Base-by-base conservation (phyloP, 805 yeast genomes). In the Candida saitoana region DNA sequence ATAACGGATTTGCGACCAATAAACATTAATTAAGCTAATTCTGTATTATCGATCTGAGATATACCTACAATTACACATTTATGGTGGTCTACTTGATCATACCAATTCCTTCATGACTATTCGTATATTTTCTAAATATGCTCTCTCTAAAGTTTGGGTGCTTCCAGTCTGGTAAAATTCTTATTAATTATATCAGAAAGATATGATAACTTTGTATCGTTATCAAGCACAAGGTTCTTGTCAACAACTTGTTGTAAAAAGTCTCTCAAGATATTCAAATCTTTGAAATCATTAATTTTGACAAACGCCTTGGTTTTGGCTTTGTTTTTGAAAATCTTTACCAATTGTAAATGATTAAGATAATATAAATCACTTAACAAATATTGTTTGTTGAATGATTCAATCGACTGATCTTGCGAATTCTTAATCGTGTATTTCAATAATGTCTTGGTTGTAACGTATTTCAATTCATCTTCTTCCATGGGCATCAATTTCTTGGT, bases 371-470 rank as follows among this genome's bases (percentile, higher is more conserved):
- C 62, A 36, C 68, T 61, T 25, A 69, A 52, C 38, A 69, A 56
- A 49, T 69, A 69, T 47, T 69, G 74, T 51, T 69, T 69, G 48
- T 69, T 69, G 43, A 59, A 57, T 5, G 67, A 55, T 49, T 69
- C 74, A 33, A 61, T 43, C 6, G 67, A 59, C 16, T 48, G 42
- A 2, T 47, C 40, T 9, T 49, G 54, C 33, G 49, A 43, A 18
- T 50, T 48, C 15, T 44, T 48, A 41, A 57, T 62, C 18, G 55
- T 57, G 18, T 52, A 41, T 45, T 59, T 63, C 33, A 65, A 50
- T 35, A 64, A 51, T 6, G 54, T 47, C 44, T 62, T 64, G 15
- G 71, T 65, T 18, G 63, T 59, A 3, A 69, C 69, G 25, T 44
- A 47, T 31, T 37, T 48, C 29, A 63, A 48, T 19, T 52, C 52